Base-by-base conservation (phyloP, 805 yeast species). In the Metschnikowia picachoensis region DNA sequence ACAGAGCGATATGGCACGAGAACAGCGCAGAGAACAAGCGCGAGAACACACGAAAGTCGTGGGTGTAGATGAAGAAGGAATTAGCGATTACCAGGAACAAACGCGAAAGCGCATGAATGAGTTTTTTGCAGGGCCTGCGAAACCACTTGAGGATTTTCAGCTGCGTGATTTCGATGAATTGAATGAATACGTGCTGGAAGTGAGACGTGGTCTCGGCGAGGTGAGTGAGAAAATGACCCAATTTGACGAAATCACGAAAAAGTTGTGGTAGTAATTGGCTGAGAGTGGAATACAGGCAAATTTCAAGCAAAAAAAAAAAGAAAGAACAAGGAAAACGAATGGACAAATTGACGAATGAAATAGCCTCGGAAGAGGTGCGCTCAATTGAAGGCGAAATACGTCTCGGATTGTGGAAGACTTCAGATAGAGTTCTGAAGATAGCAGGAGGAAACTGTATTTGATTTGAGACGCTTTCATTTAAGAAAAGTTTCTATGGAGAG, bases 211-310 rank as follows among this genome's bases (percentile, higher is more conserved):
- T 45, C 68, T 86, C 35, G 78, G 73, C 28, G 66, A 66, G 10
- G 81, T 85, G 12, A 81, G 82, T 4, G 70, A 69, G 35, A 62
- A 72, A n/a, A 76, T 78, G 67, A 67, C 68, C 52, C 59, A 58
- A 14, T 75, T 78, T 42, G 82, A 77, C 51, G 70, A 68, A 13
- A 62, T 66, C 11, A 69, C 73, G 5, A 68, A 66, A 50, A 71
- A 67, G 35, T 58, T 72, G 47, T 78, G 81, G 80, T 55, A 38
- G 38, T 4, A 14, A 33, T 30, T 2, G 32, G 8, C 32, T 30
- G n/a, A 20, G 20, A 20, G 20, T 4, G 20, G 8, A 30, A 1
- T 30, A 6, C 32, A 3, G 5, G 20, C 20, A 20, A 30, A 30
- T 3, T 30, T 30, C 32, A 3, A 11, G 20, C 20, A 20, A 20